phyloP scores from a whole-genome alignment of 176 grass and related monocot species.

The Oryza officinalis region DNA sequence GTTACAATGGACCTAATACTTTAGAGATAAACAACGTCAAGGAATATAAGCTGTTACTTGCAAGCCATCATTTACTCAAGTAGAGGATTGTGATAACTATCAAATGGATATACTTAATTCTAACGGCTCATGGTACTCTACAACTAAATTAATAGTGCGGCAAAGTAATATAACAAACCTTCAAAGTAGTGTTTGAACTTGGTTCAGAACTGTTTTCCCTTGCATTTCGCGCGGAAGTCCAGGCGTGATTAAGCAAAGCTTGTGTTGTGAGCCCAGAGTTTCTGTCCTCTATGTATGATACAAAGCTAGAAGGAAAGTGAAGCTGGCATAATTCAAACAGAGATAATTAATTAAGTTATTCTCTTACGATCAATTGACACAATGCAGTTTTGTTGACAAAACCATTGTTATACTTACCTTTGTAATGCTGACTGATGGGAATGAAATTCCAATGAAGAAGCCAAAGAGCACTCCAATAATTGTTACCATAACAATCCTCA shows the following conservation, averaged over 20 bases:
- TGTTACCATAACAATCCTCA: slow-evolving; percentile 65
- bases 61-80: not conserved
- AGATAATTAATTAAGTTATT: slow-evolving; percentile 25
- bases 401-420: slow-evolving; percentile 38
- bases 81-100: not conserved
- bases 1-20: slow-evolving; percentile 28
- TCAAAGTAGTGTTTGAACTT: slow-evolving; percentile 51
- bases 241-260: slow-evolving; percentile 70
- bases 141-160: not conserved
- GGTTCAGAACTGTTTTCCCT: slow-evolving; percentile 47
- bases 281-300: slow-evolving; percentile 58
- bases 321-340: slow-evolving; percentile 57
- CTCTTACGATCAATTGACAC: not conserved
- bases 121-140: slow-evolving; percentile 3
- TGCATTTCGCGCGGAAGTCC: slow-evolving; percentile 57
- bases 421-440: slow-evolving; percentile 69
- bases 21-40: not conserved
- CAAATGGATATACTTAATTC: not conserved
- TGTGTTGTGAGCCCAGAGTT: slow-evolving; percentile 68
- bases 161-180: slow-evolving; percentile 41
- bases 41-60: not conserved
- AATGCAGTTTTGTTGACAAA: not conserved
- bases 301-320: slow-evolving; percentile 71
- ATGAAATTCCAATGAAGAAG: slow-evolving; percentile 78
- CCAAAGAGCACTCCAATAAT: slow-evolving; percentile 63